Base-by-base conservation (phyloP, 257 asterid genomes). In the Datura wrightii region DNA sequence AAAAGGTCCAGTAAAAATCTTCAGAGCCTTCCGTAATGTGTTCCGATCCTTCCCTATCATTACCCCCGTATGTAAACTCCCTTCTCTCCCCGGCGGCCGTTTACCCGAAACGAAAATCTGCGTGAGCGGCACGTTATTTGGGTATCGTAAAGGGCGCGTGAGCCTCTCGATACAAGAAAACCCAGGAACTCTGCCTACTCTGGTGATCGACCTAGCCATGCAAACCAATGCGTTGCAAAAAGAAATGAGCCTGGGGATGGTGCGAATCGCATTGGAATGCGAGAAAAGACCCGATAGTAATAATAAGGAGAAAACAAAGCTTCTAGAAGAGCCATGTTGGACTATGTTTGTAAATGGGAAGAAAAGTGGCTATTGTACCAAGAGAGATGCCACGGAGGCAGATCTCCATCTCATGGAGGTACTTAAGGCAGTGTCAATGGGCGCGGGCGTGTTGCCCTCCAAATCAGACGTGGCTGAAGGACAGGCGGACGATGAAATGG, bases 41-140 rank as follows among this genome's bases (percentile, higher is more conserved):
- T 89, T 96, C 86, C 92, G 97, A 3, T 93, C 99, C 0, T 93
- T 96, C 79, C 99, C 99, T 16, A 94, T 94, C 80, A 91, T 94
- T 34, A 60, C 97, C 15, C 82, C 93, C 1, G 89, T 58, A 4
- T 96, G 99, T 91, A 90, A 87, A 9, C 84, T 94, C 50, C 96
- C 96, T 8, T 59, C 95, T 31, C 93, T 94, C 37, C 94, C 97
- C 8, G 91, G 96, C 0, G 96, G 94, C 15, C 53, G 79, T 18
- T 0, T 24, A 56, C 54, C 78, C 5, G 76, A 50, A 10, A 67
- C 42, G 2, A 92, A 90, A 58, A 24, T 65, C 9, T 70, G 86
- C 4, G 79, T 95, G 36, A 91, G 96, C 0, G 97, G 97, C 1
- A 94, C 98, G 14, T 89, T 95, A 11, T 95, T 94, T 56, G 97